Percentiles rank a stretch among this genome's conserved stretches.
Evolutionary conservation across 306 rosid species (phyloP).

Genomic region (Acacia confusa): DNA sequence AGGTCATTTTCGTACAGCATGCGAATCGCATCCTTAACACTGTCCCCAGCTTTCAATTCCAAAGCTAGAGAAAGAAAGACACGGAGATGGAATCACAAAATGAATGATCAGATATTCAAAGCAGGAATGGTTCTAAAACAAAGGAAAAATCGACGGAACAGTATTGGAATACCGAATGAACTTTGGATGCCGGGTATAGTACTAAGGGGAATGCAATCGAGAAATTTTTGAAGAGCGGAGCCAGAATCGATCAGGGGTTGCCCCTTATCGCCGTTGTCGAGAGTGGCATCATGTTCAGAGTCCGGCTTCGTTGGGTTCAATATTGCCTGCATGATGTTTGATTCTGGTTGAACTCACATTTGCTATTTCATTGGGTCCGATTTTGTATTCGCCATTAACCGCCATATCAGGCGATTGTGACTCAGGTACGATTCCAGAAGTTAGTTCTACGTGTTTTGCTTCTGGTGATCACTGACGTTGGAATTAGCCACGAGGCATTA

Average conservation of each 20-base stretch:
- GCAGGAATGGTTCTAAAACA: neutral
- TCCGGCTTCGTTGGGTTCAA: neutral
- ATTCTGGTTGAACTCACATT: neutral
- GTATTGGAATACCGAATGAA: constrained; percentile 37
- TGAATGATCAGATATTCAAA: neutral
- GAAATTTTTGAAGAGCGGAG: constrained; percentile 55
- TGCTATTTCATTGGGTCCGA: neutral
- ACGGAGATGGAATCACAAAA: neutral
- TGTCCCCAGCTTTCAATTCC: constrained; percentile 59
- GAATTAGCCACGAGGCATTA: neutral
- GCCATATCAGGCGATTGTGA: constrained; percentile 27
- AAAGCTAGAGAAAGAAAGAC: constrained; percentile 37
- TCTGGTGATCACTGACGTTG: neutral
- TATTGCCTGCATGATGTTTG: constrained; percentile 33
- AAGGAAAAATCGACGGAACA: constrained; percentile 5
- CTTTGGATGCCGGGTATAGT: constrained; percentile 51
- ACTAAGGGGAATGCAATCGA: constrained; percentile 52
- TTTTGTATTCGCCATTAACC: neutral
- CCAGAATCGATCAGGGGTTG: constrained; percentile 33
- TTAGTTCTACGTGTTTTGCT: constrained; percentile 21
- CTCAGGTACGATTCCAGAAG: neutral
- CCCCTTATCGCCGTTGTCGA: neutral
- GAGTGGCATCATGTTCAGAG: constrained; percentile 10
- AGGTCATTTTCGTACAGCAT: constrained; percentile 45
- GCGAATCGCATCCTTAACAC: constrained; percentile 53